Base-by-base conservation (phyloP, 306 rosid genomes). In the Lagenaria siceraria region DNA sequence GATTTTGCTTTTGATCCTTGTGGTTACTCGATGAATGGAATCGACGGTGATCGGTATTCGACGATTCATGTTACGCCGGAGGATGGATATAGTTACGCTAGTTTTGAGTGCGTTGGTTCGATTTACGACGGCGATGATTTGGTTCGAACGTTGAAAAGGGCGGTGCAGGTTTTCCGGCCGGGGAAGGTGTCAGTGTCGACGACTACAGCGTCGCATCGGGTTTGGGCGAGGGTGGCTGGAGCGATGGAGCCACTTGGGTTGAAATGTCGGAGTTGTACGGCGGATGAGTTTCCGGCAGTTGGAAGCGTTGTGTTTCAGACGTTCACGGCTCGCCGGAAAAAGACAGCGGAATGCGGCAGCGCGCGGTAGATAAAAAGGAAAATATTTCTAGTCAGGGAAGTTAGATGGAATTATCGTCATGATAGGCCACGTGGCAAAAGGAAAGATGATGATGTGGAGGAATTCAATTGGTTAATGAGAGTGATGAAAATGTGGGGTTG, bases 1-100 rank as follows among this genome's bases (percentile, higher is more conserved):
- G 99, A 95, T 35, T 95, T 89, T 49, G 97, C 87, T 0, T 95
- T 95, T 71, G 97, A 95, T 55, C 99, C 99, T 0, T 95, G 99
- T 54, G 99, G 99, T 0, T 95, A 95, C 78, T 95, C 97, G 7
- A 95, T 95, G 99, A 95, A 95, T 71, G 93, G 97, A 13, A 77
- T 92, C 75, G 92, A 90, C 36, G 90, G 89, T 12, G 92, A 90
- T 70, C 86, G 96, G 80, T 93, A 92, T 75, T 95, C 99, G 48
- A 95, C 99, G n/a, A 90, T 92, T 76, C 99, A 95, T 55, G 97
- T 95, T 0, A 95, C 99, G 2, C 99, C 97, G 2, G 99, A 95
- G 79, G 97, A 95, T 13, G 99, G 99, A 51, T 95, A 66, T 82
- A 95, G 99, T 70, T 95, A 95, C 75, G 99, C 97, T 2, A 95